Conservation (phyloP, 2,329 filamentous ascomycete genomes). For the Scytalidium sp. region DNA sequence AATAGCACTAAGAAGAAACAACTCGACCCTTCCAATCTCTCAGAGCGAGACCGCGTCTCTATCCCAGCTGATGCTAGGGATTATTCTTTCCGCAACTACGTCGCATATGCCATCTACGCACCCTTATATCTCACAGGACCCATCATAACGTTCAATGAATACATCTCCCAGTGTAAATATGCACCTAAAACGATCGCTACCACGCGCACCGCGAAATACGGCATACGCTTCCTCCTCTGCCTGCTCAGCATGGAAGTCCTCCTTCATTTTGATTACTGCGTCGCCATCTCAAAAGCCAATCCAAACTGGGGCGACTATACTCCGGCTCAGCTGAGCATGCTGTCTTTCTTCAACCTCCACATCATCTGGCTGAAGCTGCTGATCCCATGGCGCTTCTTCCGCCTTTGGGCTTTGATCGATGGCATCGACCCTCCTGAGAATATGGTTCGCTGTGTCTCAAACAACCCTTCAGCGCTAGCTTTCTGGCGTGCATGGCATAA, state of each 20-base stretch:
- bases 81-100: slow-evolving; percentile 80
- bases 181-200: slow-evolving; percentile 66
- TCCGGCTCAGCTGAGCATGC: slow-evolving; percentile 80
- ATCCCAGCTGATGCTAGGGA: slow-evolving; percentile 69
- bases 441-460: slow-evolving; percentile 93
- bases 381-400: slow-evolving; percentile 96
- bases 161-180: slow-evolving; percentile 81
- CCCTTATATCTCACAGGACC: slow-evolving; percentile 91
- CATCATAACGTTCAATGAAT: slow-evolving; percentile 97
- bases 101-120: slow-evolving; percentile 87
- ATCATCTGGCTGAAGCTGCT: slow-evolving; percentile 98
- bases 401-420: slow-evolving; percentile 90
- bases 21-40: slow-evolving; percentile 80
- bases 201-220: slow-evolving; percentile 75
- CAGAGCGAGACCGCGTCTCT: slow-evolving; percentile 81
- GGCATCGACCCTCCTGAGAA: slow-evolving; percentile 95
- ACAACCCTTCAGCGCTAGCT: slow-evolving; percentile 86
- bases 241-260: slow-evolving; percentile 88
- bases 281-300: slow-evolving; percentile 80
- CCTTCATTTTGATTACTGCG: slow-evolving; percentile 88
- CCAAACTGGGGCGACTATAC: slow-evolving; percentile 83
- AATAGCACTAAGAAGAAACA: slow-evolving; percentile 92
- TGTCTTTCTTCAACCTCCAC: slow-evolving; percentile 94
- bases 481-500: slow-evolving; percentile 99
- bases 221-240: slow-evolving; percentile 73